These are phyloP conservation scores for Fraxinus excelsior DNA, from an alignment of 257 asterid species.

Conservation along the genomic window DNA sequence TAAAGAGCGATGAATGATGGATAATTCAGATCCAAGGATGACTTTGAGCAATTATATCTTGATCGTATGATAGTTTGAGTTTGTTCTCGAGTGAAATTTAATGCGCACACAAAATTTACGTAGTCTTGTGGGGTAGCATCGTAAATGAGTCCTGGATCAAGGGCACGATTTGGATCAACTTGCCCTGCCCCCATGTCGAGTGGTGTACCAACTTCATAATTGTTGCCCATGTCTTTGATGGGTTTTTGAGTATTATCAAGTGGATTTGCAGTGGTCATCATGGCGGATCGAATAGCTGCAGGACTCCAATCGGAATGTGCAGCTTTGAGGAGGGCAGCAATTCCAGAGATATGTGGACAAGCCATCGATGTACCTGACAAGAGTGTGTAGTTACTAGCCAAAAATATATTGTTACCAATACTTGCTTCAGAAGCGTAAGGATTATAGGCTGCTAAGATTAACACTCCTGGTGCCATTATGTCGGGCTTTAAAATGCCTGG, in stretches of 20 bases:
- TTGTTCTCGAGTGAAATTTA: conserved; percentile 20
- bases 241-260: conserved; percentile 28
- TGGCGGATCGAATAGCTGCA: conserved; percentile 42
- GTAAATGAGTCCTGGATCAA: conserved; percentile 41
- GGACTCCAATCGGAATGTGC: conserved; percentile 53
- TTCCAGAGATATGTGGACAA: conserved; percentile 49
- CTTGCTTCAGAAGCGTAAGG: conserved; percentile 16
- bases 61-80: conserved; percentile 19
- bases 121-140: conserved; percentile 19
- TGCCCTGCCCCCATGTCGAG: conserved; percentile 46
- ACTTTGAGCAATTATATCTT: conserved; percentile 4
- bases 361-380: conserved; percentile 50
- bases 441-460: conserved; percentile 34
- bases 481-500: conserved; percentile 40
- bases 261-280: conserved; percentile 44
- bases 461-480: conserved; percentile 40
- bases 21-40: conserved; percentile 19
- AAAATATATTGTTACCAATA: conserved; percentile 26
- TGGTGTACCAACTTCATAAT: conserved; percentile 30
- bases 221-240: conserved; percentile 31
- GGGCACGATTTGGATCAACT: conserved; percentile 41
- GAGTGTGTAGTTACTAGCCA: conserved; percentile 25
- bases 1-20: conserved; percentile 21
- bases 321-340: conserved; percentile 42
- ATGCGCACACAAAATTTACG: conserved; percentile 7